Base-by-base conservation (phyloP, 257 asterid genomes). In the Leptodermis oblonga region DNA sequence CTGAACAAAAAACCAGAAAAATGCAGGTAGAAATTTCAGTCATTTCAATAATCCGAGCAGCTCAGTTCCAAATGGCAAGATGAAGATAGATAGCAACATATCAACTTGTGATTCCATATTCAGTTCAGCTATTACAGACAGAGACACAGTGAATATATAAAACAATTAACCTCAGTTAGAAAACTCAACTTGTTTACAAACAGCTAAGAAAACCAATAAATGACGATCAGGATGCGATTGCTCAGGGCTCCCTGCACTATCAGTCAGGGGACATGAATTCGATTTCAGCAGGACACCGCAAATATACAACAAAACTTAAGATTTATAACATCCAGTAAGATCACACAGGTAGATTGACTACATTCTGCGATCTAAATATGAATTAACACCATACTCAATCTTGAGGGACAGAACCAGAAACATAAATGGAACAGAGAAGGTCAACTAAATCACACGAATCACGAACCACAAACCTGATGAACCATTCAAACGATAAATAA, bases 51-150 rank as follows among this genome's bases (percentile, higher is more conserved):
- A n/a, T n/a, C n/a, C n/a, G n/a, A n/a, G n/a, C n/a, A n/a, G n/a
- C n/a, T n/a, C n/a, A n/a, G n/a, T n/a, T n/a, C n/a, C n/a, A 62
- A 62, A n/a, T 13, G 46, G 31, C 68, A 63, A 12, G 41, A 63
- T 51, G 52, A 41, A 63, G 22, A 63, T 17, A 41, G 53, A 30
- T 8, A 63, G 12, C 7, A 36, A 18, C 20, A 62, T 26, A n/a
- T n/a, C n/a, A n/a, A n/a, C n/a, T n/a, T n/a, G n/a, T n/a, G n/a
- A 10, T 9, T 41, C 17, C n/a, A n/a, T n/a, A 23, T 12, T 0
- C 34, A 5, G 14, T 62, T 22, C 22, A 39, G 52, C 34, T 62
- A 39, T 6, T 61, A 20, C 36, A 17, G 8, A n/a, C 11, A n/a
- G 33, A 59, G 33, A 20, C 18, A 31, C 17, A 7, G n/a, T n/a